Conservation (phyloP, 208 protist genomes). For the Trypanosoma brucei region DNA sequence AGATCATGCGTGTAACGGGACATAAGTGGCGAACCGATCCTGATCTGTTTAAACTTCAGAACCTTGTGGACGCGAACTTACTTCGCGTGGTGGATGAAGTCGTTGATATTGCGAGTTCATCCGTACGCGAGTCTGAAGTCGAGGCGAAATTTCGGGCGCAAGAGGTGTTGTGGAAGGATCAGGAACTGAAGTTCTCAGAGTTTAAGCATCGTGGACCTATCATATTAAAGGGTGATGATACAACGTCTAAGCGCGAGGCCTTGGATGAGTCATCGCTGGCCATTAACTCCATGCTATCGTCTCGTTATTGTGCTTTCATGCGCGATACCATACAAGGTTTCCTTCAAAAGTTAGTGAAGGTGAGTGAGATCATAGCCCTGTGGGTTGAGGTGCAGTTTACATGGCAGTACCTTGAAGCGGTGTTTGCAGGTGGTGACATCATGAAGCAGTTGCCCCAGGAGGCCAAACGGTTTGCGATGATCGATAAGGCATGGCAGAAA, state of each 20-base stretch:
- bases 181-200: slow-evolving; percentile 91
- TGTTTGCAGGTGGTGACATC: slow-evolving; percentile 96
- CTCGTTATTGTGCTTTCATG: slow-evolving; percentile 92
- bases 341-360: slow-evolving; percentile 89
- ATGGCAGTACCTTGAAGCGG: slow-evolving; percentile 96
- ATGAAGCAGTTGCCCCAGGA: slow-evolving; percentile 96
- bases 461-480: slow-evolving; percentile 94
- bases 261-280: slow-evolving; percentile 95
- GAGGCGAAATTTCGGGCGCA: slow-evolving; percentile 91
- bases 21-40: slow-evolving; percentile 89
- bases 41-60: slow-evolving; percentile 92
- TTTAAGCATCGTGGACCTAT: slow-evolving; percentile 94
- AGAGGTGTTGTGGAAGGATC: slow-evolving; percentile 91
- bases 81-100: slow-evolving; percentile 90
- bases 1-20: slow-evolving; percentile 88
- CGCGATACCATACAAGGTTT: slow-evolving; percentile 87
- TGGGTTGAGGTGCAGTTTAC: slow-evolving; percentile 94
- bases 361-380: slow-evolving; percentile 89
- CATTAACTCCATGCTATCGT: slow-evolving; percentile 93
- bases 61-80: slow-evolving; percentile 90
- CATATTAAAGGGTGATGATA: slow-evolving; percentile 92
- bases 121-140: slow-evolving; percentile 95
- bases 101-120: slow-evolving; percentile 93
- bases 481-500: slow-evolving; percentile 96
- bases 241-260: slow-evolving; percentile 77